Conservation (phyloP, 495 filamentous ascomycete genomes). For the Penicillium psychrofluorescens region DNA sequence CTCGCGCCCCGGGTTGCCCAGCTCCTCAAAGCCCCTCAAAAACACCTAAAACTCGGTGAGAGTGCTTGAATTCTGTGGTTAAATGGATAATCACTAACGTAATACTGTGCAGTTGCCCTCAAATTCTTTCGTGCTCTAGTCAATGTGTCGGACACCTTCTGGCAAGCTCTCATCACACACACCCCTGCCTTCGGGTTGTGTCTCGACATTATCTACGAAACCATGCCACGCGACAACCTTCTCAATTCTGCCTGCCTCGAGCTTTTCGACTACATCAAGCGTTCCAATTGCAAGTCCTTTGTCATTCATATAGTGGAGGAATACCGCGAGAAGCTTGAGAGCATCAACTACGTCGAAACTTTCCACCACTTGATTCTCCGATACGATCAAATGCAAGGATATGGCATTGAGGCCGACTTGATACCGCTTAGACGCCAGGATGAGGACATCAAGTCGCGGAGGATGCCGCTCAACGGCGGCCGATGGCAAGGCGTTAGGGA, state of each 20-base stretch:
- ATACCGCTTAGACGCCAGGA: constrained; percentile 41
- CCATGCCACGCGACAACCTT: constrained; percentile 93
- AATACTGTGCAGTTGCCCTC: constrained; percentile 58
- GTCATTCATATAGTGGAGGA: constrained; percentile 83
- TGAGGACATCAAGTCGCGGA: constrained; percentile 37
- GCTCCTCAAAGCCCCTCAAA: constrained; percentile 77
- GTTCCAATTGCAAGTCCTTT: constrained; percentile 74
- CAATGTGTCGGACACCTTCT: constrained; percentile 84
- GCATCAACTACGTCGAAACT: constrained; percentile 79
- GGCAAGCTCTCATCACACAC: constrained; percentile 78
- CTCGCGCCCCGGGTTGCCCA: constrained; percentile 76
- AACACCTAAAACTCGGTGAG: constrained; percentile 87
- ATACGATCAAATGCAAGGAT: constrained; percentile 78
- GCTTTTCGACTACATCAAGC: constrained; percentile 85
- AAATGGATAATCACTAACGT: constrained; percentile 4
- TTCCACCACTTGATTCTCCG: constrained; percentile 68
- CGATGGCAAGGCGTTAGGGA: constrained; percentile 75
- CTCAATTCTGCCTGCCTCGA: constrained; percentile 95
- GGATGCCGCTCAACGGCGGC: constrained; percentile 56
- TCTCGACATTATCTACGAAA: constrained; percentile 77
- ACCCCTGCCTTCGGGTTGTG: constrained; percentile 82
- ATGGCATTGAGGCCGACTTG: constrained; percentile 51
- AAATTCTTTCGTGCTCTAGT: constrained; percentile 92
- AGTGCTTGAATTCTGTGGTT: background rate
- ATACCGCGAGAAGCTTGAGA: constrained; percentile 72